These are phyloP conservation scores for Calonectria pteridis DNA, from an alignment of 2,329 filamentous ascomycete genomes.

Conservation along the genomic window DNA sequence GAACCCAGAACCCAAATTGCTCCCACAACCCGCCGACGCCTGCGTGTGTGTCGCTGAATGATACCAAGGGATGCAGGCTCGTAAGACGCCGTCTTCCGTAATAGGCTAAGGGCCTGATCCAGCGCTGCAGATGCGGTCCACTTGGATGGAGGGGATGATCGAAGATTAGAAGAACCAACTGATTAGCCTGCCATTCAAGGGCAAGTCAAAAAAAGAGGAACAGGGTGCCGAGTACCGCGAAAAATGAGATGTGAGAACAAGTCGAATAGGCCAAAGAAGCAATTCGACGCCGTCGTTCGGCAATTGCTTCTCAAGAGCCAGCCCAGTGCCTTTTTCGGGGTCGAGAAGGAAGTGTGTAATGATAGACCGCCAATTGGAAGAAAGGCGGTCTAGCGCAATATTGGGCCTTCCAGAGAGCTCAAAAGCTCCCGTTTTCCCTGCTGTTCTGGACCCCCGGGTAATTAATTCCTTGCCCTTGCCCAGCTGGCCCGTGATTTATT, in stretches of 20 bases:
- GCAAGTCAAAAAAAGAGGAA: constrained; percentile 10
- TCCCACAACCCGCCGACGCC: not conserved
- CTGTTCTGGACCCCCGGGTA: constrained; percentile 12
- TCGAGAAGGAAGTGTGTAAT: constrained; percentile 43
- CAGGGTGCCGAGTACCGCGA: not conserved
- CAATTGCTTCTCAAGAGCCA: constrained; percentile 4
- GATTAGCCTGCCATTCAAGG: constrained; percentile 30
- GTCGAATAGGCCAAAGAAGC: constrained; percentile 17
- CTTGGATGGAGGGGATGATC: constrained; percentile 23
- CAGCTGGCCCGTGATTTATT: constrained; percentile 36
- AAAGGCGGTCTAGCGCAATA: constrained; percentile 44
- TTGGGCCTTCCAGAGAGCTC: constrained; percentile 1
- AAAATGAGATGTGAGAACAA: not conserved
- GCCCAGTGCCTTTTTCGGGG: constrained; percentile 13
- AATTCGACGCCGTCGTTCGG: constrained; percentile 17
- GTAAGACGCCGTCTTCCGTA: constrained; percentile 34
- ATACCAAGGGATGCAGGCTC: constrained; percentile 31
- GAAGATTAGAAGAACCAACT: constrained; percentile 36
- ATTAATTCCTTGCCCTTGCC: constrained; percentile 11
- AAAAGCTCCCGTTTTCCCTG: constrained; percentile 11
- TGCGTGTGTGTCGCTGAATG: constrained; percentile 4
- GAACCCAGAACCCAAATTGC: not conserved
- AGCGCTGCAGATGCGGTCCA: constrained; percentile 27
- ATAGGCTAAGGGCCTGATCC: constrained; percentile 37
- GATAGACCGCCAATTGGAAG: constrained; percentile 50